phyloP scores from a whole-genome alignment of 1,284 basidiomycete genomes.

The Irpex sp. region DNA sequence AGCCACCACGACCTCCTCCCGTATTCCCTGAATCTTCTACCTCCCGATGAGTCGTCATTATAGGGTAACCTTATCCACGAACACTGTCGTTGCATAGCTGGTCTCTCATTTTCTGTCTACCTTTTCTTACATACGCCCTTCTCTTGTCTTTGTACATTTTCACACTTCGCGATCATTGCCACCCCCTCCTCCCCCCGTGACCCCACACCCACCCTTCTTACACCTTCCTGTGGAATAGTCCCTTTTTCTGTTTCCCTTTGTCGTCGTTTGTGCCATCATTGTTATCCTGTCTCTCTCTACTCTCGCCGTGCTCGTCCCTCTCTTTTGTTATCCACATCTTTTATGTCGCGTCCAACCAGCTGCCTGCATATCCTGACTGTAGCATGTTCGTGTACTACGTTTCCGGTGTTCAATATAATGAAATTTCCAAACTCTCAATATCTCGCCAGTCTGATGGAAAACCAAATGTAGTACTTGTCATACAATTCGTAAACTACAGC shows the following conservation, averaged over 20 bases:
- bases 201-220: not conserved
- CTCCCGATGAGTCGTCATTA: conserved; percentile 23
- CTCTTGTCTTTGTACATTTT: not conserved
- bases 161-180: not conserved
- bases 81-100: conserved; percentile 3
- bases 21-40: conserved; percentile 30
- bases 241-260: conserved; percentile 8
- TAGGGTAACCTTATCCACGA: conserved; percentile 18
- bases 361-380: conserved; percentile 9
- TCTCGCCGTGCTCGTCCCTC: conserved; percentile 7
- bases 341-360: conserved; percentile 2
- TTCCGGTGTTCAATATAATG: conserved; percentile 8
- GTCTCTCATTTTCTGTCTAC: not conserved
- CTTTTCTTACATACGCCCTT: not conserved
- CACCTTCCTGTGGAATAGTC: conserved; percentile 6
- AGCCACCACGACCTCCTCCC: conserved; percentile 32
- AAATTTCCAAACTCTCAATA: conserved; percentile 2
- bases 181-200: not conserved
- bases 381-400: conserved; percentile 14
- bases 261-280: not conserved
- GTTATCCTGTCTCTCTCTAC: conserved; percentile 8
- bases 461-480: not conserved
- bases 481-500: not conserved
- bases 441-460: not conserved
- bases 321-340: conserved; percentile 6